A percentile compares a stretch with the other conserved stretches of the same genome.
Conservation (phyloP, 2,329 filamentous ascomycete species). For the Spiromastix sp. region DNA sequence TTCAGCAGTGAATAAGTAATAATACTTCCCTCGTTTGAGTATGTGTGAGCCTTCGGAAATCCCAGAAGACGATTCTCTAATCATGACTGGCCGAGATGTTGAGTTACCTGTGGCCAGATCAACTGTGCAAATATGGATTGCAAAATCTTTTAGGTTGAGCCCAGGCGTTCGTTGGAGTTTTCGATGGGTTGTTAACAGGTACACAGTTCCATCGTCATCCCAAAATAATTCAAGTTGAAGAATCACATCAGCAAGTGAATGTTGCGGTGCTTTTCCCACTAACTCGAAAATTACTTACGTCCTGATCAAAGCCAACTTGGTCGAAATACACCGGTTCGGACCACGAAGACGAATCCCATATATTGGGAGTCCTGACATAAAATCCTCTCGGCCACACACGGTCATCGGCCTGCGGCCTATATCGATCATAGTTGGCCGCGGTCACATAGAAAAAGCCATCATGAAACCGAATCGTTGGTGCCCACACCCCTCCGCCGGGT, state of each 20-base stretch:
- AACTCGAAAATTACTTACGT: slow-evolving; percentile 36
- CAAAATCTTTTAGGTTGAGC: slow-evolving; percentile 42
- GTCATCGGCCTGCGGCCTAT: slow-evolving; percentile 33
- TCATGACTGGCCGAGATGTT: slow-evolving; percentile 20
- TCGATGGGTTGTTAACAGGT: slow-evolving; percentile 34
- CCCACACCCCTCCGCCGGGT: slow-evolving; percentile 33
- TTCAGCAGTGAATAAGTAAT: slow-evolving; percentile 46
- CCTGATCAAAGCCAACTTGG: slow-evolving; percentile 44
- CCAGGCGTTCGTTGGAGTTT: slow-evolving; percentile 27
- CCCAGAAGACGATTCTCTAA: slow-evolving; percentile 37
- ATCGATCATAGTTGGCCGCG: slow-evolving; percentile 34
- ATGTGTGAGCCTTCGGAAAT: slow-evolving; percentile 46
- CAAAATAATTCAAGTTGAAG: slow-evolving; percentile 43
- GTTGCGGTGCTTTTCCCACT: not conserved
- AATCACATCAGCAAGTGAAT: slow-evolving; percentile 4
- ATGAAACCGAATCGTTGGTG: slow-evolving; percentile 40
- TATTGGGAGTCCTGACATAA: slow-evolving; percentile 43
- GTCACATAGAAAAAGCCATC: slow-evolving; percentile 37
- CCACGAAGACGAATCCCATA: slow-evolving; percentile 43
- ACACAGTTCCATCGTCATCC: slow-evolving; percentile 41
- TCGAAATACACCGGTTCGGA: slow-evolving; percentile 46
- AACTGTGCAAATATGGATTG: slow-evolving; percentile 27
- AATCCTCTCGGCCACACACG: slow-evolving; percentile 44
- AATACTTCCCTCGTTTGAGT: slow-evolving; percentile 41
- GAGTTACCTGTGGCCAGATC: slow-evolving; percentile 24